Evolutionary conservation across 371 early-diverging fungal species (phyloP), one percentile per base, ranked within the genome.

Genomic region (Dentiscutata heterogama): DNA sequence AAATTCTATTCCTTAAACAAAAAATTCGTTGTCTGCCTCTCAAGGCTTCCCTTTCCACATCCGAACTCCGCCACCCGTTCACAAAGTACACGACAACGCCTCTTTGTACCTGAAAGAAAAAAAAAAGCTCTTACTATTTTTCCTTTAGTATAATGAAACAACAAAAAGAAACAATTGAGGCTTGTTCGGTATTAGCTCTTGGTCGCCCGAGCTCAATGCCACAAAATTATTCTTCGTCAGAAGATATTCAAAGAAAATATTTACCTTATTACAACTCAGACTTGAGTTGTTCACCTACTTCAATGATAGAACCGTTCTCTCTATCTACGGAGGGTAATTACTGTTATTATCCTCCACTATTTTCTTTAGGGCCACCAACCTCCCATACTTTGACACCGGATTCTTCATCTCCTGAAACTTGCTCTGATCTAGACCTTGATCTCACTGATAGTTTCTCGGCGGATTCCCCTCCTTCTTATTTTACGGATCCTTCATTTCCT

Each of bases 281-380:
- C 58, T 31, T 71, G 13, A 68, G 25, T 42, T 56, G 68, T 31
- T 80, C 70, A 2, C 29, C 72, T n/a, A 8, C 56, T 14, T 80
- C 80, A 25, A 68, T 68, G 50, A 65, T 78, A 27, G 78, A 61
- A 31, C 65, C 65, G 6, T 50, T 80, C 31, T 22, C 65, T 35
- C 46, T 79, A 35, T n/a, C 39, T 13, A 22, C 53, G 50, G 80
- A 71, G 2, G 56, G 53, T 25, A 46, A 80, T 65, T 80, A 71
- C 29, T 80, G 71, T 46, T 80, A 71, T 80, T 71, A 56, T 71
- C 72, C 80, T 54, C 80, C 65, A 18, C 7, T 67, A 16, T 54
- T 79, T n/a, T 10, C 71, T 25, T 56, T 58, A 51, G 50, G 20
- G 6, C 6, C 56, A 16, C 18, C 68, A 42, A 54, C 35, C 13